phyloP scores from a whole-genome alignment of 2,329 filamentous ascomycete species.

The Pestalotiopsis sp. region DNA sequence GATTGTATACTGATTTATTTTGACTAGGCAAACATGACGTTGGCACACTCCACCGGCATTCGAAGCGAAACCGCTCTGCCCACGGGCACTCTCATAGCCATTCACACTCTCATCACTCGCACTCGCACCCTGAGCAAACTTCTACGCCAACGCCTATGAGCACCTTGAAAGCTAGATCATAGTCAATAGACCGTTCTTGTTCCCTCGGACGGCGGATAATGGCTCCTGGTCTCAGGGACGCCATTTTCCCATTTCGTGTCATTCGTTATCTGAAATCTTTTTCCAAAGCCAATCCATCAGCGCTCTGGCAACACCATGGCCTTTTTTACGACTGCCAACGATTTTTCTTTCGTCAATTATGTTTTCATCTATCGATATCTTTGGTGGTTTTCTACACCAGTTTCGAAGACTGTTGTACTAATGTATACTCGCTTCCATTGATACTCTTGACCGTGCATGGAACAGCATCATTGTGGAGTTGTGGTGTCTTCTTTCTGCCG shows the following conservation, averaged over 20 bases:
- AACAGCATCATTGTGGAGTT: constrained; percentile 4
- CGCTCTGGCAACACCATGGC: not conserved
- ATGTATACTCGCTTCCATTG: constrained; percentile 3
- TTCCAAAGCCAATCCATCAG: not conserved
- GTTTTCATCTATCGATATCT: constrained; percentile 3
- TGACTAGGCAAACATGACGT: constrained; percentile 73
- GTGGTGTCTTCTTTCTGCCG: not conserved
- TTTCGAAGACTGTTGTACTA: not conserved
- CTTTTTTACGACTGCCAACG: constrained; percentile 2
- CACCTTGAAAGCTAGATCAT: constrained; percentile 36
- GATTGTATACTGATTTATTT: constrained; percentile 21
- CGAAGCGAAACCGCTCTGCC: constrained; percentile 46
- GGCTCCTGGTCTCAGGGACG: too few species aligned
- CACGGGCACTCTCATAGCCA: constrained; percentile 37
- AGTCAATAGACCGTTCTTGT: not conserved
- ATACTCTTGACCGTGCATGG: constrained; percentile 8
- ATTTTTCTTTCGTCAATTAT: constrained; percentile 8
- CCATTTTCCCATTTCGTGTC: not conserved
- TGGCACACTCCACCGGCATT: constrained; percentile 54
- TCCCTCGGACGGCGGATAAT: not conserved
- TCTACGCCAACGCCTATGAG: constrained; percentile 37
- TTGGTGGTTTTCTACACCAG: not conserved
- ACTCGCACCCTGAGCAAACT: constrained; percentile 33
- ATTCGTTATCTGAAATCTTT: not conserved
- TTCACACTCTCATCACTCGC: constrained; percentile 28